Percentiles rank a stretch among this genome's conserved stretches.
These are phyloP conservation scores for Bacterosira constricta DNA, from an alignment of 108 stramenopile species.

Conservation along the genomic window DNA sequence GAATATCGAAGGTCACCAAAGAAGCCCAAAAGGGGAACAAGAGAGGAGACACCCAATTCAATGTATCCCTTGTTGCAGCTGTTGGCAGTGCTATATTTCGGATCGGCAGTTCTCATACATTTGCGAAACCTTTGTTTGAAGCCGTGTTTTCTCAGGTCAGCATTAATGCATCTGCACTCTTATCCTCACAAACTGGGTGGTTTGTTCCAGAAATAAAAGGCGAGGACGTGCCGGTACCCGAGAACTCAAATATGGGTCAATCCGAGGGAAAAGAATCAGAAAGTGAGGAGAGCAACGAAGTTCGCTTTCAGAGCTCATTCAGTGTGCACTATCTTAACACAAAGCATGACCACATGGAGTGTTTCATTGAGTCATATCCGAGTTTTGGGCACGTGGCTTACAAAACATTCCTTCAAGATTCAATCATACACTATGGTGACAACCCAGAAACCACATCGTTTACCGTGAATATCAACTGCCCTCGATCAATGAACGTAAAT, in stretches of 20 bases:
- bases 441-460: neutral
- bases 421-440: neutral
- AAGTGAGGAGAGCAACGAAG: constrained; percentile 2
- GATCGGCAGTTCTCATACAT: constrained; percentile 35
- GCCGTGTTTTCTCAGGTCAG: constrained; percentile 21
- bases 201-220: constrained; percentile 6
- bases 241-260: neutral
- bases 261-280: neutral
- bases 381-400: constrained; percentile 16
- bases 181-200: constrained; percentile 10
- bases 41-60: constrained; percentile 2
- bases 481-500: constrained; percentile 21
- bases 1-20: constrained; percentile 1
- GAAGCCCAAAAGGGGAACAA: neutral
- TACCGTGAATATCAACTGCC: constrained; percentile 9
- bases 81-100: constrained; percentile 22
- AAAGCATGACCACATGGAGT: constrained; percentile 38
- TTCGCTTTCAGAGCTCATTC: constrained; percentile 14
- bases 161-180: constrained; percentile 16
- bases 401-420: constrained; percentile 12
- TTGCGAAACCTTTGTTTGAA: constrained; percentile 21
- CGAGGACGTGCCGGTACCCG: neutral
- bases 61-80: constrained; percentile 11
- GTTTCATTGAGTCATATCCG: constrained; percentile 39
- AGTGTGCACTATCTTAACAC: constrained; percentile 34